A percentile compares a stretch with the other conserved stretches of the same genome.
phyloP scores from a whole-genome alignment of 257 asterid genomes.

The Primulina tabacum region DNA sequence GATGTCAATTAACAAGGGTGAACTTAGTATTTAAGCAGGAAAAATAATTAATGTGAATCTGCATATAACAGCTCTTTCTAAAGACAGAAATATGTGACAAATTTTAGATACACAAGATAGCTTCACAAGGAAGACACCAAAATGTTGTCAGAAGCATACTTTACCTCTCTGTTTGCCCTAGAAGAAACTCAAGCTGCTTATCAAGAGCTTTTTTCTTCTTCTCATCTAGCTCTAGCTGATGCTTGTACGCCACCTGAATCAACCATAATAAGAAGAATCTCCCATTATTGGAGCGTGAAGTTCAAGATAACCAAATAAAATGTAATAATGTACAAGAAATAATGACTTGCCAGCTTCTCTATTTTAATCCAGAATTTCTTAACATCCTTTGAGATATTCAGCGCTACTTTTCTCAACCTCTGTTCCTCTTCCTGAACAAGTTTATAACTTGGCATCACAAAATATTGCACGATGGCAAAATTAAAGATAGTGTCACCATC shows the following conservation, averaged over 20 bases:
- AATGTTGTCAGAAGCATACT: conserved; percentile 4
- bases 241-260: conserved; percentile 83
- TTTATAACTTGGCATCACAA: conserved; percentile 26
- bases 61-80: conserved; percentile 18
- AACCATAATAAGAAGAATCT: conserved; percentile 24
- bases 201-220: conserved; percentile 94
- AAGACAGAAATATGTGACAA: conserved; percentile 4
- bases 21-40: conserved; percentile 14
- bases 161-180: conserved; percentile 99
- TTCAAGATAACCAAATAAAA: neutral
- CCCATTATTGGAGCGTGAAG: conserved; percentile 21
- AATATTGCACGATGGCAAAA: conserved; percentile 19
- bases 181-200: conserved; percentile 93
- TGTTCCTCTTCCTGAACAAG: conserved; percentile 86
- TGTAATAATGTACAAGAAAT: conserved; percentile 18
- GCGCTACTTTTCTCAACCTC: conserved; percentile 77
- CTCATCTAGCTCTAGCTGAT: conserved; percentile 85
- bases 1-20: conserved; percentile 5
- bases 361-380: conserved; percentile 97
- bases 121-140: conserved; percentile 13
- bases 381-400: conserved; percentile 84
- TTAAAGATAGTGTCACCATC: conserved; percentile 17
- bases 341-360: conserved; percentile 82
- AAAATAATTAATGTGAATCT: conserved; percentile 13
- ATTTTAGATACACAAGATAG: conserved; percentile 3